Conservation (phyloP, 148 eudicot genomes). For the Salicornia ramosissima region DNA sequence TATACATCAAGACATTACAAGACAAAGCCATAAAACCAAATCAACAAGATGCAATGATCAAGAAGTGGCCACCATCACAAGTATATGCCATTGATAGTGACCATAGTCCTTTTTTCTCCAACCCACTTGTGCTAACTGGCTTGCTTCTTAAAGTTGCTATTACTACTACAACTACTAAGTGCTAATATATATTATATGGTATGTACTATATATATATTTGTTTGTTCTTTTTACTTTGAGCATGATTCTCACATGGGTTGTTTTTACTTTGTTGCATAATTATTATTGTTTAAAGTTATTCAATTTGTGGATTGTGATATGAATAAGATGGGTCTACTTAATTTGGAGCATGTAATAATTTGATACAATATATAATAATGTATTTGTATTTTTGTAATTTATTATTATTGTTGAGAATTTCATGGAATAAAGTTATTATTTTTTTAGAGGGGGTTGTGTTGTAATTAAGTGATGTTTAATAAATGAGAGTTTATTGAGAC, state of each 20-base stretch:
- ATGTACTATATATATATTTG: not conserved
- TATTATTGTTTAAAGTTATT: not conserved
- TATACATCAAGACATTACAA: slow-evolving; percentile 56
- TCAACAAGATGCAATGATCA: slow-evolving; percentile 73
- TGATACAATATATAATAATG: too few species aligned
- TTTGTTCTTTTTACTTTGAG: not conserved
- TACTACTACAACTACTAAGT: not conserved
- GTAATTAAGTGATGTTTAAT: too few species aligned
- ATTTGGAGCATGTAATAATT: not conserved
- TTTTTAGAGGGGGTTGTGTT: too few species aligned
- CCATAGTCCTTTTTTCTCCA: slow-evolving; percentile 70
- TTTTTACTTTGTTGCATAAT: not conserved
- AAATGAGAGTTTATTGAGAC: too few species aligned
- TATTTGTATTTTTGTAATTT: too few species aligned
- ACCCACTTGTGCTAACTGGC: slow-evolving; percentile 51
- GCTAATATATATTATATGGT: not conserved
- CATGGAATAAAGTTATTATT: too few species aligned
- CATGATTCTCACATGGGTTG: slow-evolving; percentile 25
- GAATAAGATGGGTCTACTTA: not conserved
- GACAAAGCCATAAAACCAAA: slow-evolving; percentile 52
- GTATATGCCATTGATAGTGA: slow-evolving; percentile 66
- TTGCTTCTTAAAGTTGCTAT: slow-evolving; percentile 53
- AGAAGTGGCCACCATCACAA: slow-evolving; percentile 56
- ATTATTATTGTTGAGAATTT: too few species aligned
- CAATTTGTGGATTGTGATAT: not conserved